Evolutionary conservation across 352 stramenopile genomes (phyloP), one percentile per base, ranked within the genome.

Genomic region (Pythium phragmiticola): DNA sequence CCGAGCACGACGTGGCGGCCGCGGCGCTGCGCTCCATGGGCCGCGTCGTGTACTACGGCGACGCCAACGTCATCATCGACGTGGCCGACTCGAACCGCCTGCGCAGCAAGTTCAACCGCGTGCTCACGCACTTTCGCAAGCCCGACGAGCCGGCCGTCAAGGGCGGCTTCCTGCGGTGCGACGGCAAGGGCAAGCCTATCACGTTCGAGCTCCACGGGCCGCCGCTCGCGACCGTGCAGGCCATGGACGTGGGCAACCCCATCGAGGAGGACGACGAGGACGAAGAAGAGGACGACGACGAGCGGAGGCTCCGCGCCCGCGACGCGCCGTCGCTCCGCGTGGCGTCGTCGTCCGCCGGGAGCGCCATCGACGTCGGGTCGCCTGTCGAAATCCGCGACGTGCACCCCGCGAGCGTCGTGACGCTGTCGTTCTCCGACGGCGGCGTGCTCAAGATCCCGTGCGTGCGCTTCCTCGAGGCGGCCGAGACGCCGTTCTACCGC

Each of bases 81-180:
- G 83, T 95, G 8, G 82, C 75, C 1, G 80, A 95, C 67, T 93
- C 84, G 57, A 93, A 95, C 51, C 84, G 86, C 8, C 66, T 87
- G 26, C 80, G 82, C 21, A 90, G 80, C 42, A 92, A 91, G 66
- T 92, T 95, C 63, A 92, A 95, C 37, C 84, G 82, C 34, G 77
- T 95, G 23, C 80, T 95, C 49, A 93, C 84, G 13, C 82, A 91
- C 56, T 90, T 85, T 37, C 78, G 78, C 60, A 92, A 92, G 68
- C 81, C 78, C 43, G 85, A 89, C 42, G 49, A 75, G 30, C 58
- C 69, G 3, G 61, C 70, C n/a, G 80, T 88, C 0, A 80, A 84
- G 57, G 85, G 85, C 12, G 80, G 80, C 2, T 92, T 80, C 57
- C 69, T 94, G 53, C 70, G 86, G 5, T 94, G 86, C 60, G 83